Evolutionary conservation across 2,329 filamentous ascomycete genomes (phyloP).

Genomic region (Penicillium hesseltinei): DNA sequence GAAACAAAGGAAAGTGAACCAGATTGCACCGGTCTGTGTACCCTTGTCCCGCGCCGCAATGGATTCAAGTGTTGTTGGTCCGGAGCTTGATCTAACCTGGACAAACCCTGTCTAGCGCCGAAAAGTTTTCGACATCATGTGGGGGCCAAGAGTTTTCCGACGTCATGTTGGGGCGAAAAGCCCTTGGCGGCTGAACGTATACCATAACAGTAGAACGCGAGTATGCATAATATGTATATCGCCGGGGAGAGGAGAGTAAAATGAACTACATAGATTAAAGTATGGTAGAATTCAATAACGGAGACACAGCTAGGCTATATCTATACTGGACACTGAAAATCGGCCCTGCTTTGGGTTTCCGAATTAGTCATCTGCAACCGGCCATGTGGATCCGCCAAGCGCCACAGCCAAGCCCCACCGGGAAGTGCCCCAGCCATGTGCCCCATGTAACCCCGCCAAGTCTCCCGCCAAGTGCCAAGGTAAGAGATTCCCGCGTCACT

Average conservation of each 20-base stretch:
- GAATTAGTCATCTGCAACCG: neutral
- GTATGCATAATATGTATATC: neutral
- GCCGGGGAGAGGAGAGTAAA: neutral
- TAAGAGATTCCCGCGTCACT: neutral
- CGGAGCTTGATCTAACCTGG: neutral
- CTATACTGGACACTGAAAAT: neutral
- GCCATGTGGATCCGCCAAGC: neutral
- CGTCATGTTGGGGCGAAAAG: neutral
- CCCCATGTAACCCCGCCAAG: neutral
- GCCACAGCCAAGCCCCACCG: neutral
- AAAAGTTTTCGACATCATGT: neutral
- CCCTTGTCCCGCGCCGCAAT: neutral
- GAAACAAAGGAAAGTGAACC: neutral
- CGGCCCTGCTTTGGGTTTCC: neutral
- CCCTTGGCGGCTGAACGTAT: neutral
- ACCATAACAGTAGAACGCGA: neutral
- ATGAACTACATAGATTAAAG: no score
- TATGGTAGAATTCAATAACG: neutral
- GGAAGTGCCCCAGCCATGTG: neutral
- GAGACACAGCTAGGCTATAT: neutral
- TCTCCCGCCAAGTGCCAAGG: conserved; percentile 1
- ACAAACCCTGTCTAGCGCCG: neutral
- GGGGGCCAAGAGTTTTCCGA: neutral
- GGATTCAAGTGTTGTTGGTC: conserved; percentile 15
- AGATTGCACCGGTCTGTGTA: conserved; percentile 3